Percentiles rank a stretch among this genome's conserved stretches.
These are phyloP conservation scores for Schizophyllum amplum DNA, from an alignment of 1,284 basidiomycete species.

Conservation along the genomic window DNA sequence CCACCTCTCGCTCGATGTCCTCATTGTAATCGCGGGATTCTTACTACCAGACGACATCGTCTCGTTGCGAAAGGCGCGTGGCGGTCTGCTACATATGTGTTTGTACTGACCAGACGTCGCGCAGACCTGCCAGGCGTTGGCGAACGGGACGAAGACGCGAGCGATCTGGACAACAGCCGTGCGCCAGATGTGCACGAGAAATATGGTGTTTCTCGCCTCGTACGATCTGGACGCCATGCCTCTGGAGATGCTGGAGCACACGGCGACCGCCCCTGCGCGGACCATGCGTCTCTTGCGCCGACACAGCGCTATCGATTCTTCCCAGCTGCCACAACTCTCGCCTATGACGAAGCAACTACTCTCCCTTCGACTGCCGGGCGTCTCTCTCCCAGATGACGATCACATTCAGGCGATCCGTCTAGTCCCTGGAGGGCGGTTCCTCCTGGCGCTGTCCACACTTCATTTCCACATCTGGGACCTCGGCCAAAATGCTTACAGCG, in stretches of 20 bases:
- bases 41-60: background rate
- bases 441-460: background rate
- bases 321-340: background rate
- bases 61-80: background rate
- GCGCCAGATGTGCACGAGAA: background rate
- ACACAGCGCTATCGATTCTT: background rate
- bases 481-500: background rate
- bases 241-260: background rate
- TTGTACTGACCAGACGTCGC: background rate
- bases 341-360: background rate
- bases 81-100: too few species aligned
- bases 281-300: background rate
- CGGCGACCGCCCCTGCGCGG: background rate
- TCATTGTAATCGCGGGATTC: constrained; percentile 6
- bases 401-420: background rate
- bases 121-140: background rate
- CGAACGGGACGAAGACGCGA: background rate
- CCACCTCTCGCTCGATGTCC: constrained; percentile 28
- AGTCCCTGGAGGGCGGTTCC: constrained; percentile 1
- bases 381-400: background rate
- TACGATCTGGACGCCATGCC: background rate
- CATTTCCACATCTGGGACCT: constrained; percentile 1
- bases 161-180: background rate
- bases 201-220: background rate
- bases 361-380: background rate